These are phyloP conservation scores for Ascosphaera acerosa DNA, from an alignment of 2,329 filamentous ascomycete species.

Conservation along the genomic window DNA sequence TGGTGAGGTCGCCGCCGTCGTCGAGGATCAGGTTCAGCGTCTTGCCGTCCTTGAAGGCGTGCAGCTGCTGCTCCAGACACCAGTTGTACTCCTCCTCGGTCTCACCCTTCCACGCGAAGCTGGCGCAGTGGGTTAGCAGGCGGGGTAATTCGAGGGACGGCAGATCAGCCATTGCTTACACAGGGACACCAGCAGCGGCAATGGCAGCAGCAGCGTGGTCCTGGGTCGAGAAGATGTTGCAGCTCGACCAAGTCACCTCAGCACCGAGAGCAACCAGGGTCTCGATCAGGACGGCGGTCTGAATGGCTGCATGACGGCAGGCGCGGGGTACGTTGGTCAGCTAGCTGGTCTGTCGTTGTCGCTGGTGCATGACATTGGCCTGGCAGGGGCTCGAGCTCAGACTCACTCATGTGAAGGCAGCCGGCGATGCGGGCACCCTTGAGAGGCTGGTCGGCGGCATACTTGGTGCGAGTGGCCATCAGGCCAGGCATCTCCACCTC, in stretches of 20 bases:
- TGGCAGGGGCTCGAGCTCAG: slow-evolving; percentile 1
- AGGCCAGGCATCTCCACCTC: slow-evolving; percentile 95
- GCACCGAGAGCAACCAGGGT: slow-evolving; percentile 83
- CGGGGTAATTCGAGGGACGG: slow-evolving; percentile 1
- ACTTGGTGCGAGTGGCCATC: slow-evolving; percentile 83
- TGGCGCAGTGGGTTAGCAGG: slow-evolving; percentile 8
- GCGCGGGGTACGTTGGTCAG: no score
- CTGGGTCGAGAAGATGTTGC: slow-evolving; percentile 99
- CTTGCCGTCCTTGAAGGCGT: slow-evolving; percentile 89
- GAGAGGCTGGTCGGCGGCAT: slow-evolving; percentile 77
- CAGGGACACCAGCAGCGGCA: slow-evolving; percentile 73
- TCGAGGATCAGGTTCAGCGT: slow-evolving; percentile 97
- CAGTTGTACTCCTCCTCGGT: slow-evolving; percentile 99
- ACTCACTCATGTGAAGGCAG: slow-evolving; percentile 85
- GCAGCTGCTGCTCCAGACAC: slow-evolving; percentile 96
- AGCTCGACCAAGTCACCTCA: slow-evolving; percentile 95
- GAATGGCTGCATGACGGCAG: slow-evolving; percentile 74
- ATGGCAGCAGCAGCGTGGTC: slow-evolving; percentile 97
- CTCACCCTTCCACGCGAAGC: slow-evolving; percentile 64
- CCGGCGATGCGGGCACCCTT: slow-evolving; percentile 88
- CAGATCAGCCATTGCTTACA: slow-evolving; percentile 27
- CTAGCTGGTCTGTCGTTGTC: no score
- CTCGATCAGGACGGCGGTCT: slow-evolving; percentile 98
- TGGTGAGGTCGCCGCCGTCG: slow-evolving; percentile 90
- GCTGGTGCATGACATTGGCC: background rate